These are phyloP conservation scores for Diplosphaera chodatii DNA, from an alignment of 139 green algal genomes.

Conservation along the genomic window DNA sequence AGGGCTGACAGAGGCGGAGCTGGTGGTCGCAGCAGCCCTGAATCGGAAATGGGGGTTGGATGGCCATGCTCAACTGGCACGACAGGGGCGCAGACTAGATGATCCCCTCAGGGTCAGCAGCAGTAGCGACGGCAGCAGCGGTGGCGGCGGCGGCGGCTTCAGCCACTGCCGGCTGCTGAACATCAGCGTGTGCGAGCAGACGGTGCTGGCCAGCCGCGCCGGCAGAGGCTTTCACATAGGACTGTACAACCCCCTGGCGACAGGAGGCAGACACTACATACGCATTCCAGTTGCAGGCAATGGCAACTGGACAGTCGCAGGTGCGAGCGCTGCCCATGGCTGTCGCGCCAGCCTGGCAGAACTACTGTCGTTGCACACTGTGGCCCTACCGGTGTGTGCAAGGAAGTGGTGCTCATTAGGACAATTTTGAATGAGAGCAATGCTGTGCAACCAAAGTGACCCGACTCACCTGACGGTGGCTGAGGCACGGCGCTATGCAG, in stretches of 20 bases:
- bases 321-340: neutral
- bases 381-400: too few relatives aligned
- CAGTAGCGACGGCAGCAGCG: constrained; percentile 10
- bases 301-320: constrained; percentile 24
- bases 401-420: too few relatives aligned
- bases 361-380: too few relatives aligned
- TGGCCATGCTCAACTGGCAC: too few relatives aligned
- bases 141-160: neutral
- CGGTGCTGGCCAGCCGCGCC: constrained; percentile 23
- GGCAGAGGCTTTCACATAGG: constrained; percentile 42
- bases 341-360: too few relatives aligned
- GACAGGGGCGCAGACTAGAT: too few relatives aligned
- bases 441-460: neutral
- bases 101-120: too few relatives aligned
- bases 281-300: constrained; percentile 46
- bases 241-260: constrained; percentile 76
- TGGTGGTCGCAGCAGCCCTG: constrained; percentile 17
- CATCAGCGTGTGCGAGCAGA: constrained; percentile 48
- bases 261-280: constrained; percentile 46
- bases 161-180: constrained; percentile 49
- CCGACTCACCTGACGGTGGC: too few relatives aligned
- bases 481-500: constrained; percentile 30
- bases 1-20: constrained; percentile 26
- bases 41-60: too few relatives aligned
- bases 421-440: too few relatives aligned